phyloP scores from a whole-genome alignment of 352 stramenopile genomes.

The Aphanomyces invadans region DNA sequence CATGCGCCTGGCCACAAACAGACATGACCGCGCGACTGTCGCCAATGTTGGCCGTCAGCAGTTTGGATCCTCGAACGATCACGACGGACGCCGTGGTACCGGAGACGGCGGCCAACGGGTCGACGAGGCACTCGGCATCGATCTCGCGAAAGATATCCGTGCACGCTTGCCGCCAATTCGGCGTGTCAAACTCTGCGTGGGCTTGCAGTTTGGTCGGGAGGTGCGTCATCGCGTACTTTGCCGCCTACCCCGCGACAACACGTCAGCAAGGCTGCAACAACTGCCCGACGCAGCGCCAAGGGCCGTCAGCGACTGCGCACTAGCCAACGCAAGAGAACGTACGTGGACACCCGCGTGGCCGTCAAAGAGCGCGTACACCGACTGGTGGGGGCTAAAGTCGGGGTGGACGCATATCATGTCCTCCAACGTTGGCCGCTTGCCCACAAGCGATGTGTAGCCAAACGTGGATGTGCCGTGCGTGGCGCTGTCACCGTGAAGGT shows the following conservation, averaged over 20 bases:
- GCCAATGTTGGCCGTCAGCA: conserved; percentile 82
- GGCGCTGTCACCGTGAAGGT: conserved; percentile 9
- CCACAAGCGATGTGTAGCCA: conserved; percentile 71
- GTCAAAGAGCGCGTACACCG: conserved; percentile 79
- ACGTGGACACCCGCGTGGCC: conserved; percentile 72
- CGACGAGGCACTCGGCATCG: conserved; percentile 62
- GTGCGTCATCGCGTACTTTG: conserved; percentile 63
- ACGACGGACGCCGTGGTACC: conserved; percentile 7
- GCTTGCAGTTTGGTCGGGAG: conserved; percentile 59
- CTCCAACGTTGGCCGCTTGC: conserved; percentile 66
- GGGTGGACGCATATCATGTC: conserved; percentile 78
- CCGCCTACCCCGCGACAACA: conserved; percentile 35
- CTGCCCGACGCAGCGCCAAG: no score
- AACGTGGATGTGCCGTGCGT: conserved; percentile 33
- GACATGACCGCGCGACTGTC: conserved; percentile 81
- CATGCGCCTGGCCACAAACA: conserved; percentile 62
- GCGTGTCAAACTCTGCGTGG: conserved; percentile 50
- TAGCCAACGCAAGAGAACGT: no score
- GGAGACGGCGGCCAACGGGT: conserved; percentile 50
- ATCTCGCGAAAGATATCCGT: conserved; percentile 67
- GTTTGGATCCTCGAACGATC: conserved; percentile 73
- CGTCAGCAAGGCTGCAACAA: neutral
- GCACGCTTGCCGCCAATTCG: conserved; percentile 55
- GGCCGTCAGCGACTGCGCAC: no score
- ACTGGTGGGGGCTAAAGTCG: conserved; percentile 43